These are phyloP conservation scores for Tulasnella sp. DNA, from an alignment of 768 basidiomycete genomes.

Conservation along the genomic window DNA sequence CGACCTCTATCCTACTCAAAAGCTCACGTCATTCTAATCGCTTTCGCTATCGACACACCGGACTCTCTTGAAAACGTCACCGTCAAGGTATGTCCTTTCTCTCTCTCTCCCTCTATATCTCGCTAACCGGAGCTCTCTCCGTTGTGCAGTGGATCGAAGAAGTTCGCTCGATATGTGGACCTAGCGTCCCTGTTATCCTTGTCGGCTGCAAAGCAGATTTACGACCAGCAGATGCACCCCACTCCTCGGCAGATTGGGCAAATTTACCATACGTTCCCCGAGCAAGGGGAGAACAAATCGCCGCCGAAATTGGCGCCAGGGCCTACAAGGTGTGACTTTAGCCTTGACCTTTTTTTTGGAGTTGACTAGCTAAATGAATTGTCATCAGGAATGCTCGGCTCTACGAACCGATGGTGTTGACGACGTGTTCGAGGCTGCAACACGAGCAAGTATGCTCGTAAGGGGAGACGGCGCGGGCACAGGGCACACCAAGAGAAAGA, in stretches of 20 bases:
- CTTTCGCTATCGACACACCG: constrained; percentile 92
- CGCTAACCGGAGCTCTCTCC: neutral
- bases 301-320: constrained; percentile 79
- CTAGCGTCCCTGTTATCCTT: constrained; percentile 85
- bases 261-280: constrained; percentile 57
- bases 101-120: neutral
- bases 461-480: constrained; percentile 56
- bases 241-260: constrained; percentile 23
- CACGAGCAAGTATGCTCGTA: constrained; percentile 94
- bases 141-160: constrained; percentile 89
- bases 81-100: constrained; percentile 60
- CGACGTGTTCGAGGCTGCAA: constrained; percentile 96
- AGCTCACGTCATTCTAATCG: constrained; percentile 98
- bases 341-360: constrained; percentile 41
- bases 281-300: constrained; percentile 76
- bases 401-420: constrained; percentile 63
- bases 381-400: constrained; percentile 31
- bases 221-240: constrained; percentile 49
- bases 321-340: constrained; percentile 57
- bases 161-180: constrained; percentile 93
- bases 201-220: constrained; percentile 96
- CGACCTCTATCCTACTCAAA: constrained; percentile 97
- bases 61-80: constrained; percentile 96
- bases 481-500: neutral
- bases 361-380: neutral